Evolutionary conservation across 179 eudicot genomes (phyloP), one percentile per base, ranked within the genome.

Genomic region (Beta corolliflora): DNA sequence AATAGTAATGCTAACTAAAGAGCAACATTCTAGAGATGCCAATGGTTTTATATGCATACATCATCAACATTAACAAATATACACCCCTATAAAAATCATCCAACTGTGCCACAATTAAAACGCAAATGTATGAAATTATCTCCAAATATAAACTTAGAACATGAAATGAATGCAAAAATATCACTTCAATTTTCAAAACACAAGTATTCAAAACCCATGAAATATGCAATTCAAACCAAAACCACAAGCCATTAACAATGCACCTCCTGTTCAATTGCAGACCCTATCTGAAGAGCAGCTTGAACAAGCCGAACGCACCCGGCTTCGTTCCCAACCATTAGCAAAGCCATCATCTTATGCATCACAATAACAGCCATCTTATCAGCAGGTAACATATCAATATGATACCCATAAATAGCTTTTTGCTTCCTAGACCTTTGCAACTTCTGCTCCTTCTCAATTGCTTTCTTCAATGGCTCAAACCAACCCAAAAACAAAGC

Each of bases 331-430:
- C 89, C 96, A 63, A 83, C 85, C 98, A 93, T 89, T 86, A 94
- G 71, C 87, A 91, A 79, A 53, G 90, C 91, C 98, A 94, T 91
- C 86, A 91, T 86, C 87, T 91, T 94, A 84, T 94, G 96, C 98
- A 94, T 93, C 50, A 91, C 94, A 84, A 94, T 94, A 31, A 94
- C 91, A 3, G 98, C 97, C 91, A 94, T 93, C 81, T 94, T 94
- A 85, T 94, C 98, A n/a, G 98, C 93, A 0, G 98, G 90, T 88
- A 94, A 86, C 77, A 89, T 74, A 84, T 89, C 91, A 63, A 94
- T 90, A 79, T 79, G 71, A 36, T 88, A 86, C 11, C 89, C 91
- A 81, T 83, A 88, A 2, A 89, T 85, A 11, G 89, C 88, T 83
- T 86, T 87, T 13, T 87, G 88, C 63, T 84, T 89, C 86, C 85